phyloP scores from a whole-genome alignment of 352 stramenopile genomes.

The Peronospora destructor region DNA sequence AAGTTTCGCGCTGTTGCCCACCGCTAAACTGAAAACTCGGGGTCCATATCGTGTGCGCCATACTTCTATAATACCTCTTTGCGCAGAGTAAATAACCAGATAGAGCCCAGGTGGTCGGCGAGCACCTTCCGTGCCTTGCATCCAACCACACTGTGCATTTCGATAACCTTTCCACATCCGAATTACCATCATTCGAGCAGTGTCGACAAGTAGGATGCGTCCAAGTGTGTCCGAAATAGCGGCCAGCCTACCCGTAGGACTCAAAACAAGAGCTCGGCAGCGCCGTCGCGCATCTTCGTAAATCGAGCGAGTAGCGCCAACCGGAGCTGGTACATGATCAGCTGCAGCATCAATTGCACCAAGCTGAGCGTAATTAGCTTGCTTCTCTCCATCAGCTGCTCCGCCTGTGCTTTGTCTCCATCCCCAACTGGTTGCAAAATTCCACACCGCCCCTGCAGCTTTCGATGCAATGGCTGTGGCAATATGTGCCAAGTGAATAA shows the following conservation, averaged over 20 bases:
- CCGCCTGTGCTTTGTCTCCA: constrained; percentile 33
- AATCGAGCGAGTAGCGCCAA: constrained; percentile 45
- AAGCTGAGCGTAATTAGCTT: constrained; percentile 24
- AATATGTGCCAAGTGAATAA: constrained; percentile 83
- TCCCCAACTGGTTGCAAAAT: constrained; percentile 77
- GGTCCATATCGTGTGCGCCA: constrained; percentile 74
- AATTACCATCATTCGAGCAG: constrained; percentile 70
- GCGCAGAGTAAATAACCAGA: constrained; percentile 79
- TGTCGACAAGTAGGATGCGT: constrained; percentile 72
- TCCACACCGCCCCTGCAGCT: constrained; percentile 73
- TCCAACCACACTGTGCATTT: constrained; percentile 76
- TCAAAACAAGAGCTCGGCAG: constrained; percentile 55
- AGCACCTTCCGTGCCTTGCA: constrained; percentile 57
- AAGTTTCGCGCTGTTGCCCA: constrained; percentile 57
- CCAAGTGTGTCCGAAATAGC: constrained; percentile 71
- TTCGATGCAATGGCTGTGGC: constrained; percentile 69
- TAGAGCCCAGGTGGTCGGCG: constrained; percentile 52
- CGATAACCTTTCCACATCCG: constrained; percentile 87
- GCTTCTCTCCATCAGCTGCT: constrained; percentile 10
- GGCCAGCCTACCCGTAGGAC: constrained; percentile 58
- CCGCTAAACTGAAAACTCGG: constrained; percentile 62
- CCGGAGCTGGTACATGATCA: constrained; percentile 63
- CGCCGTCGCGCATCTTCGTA: constrained; percentile 56
- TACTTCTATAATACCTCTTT: constrained; percentile 77
- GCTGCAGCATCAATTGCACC: constrained; percentile 44